Base-by-base conservation (phyloP, 2,329 filamentous ascomycete species). In the Torrubiellomyces zombiae region DNA sequence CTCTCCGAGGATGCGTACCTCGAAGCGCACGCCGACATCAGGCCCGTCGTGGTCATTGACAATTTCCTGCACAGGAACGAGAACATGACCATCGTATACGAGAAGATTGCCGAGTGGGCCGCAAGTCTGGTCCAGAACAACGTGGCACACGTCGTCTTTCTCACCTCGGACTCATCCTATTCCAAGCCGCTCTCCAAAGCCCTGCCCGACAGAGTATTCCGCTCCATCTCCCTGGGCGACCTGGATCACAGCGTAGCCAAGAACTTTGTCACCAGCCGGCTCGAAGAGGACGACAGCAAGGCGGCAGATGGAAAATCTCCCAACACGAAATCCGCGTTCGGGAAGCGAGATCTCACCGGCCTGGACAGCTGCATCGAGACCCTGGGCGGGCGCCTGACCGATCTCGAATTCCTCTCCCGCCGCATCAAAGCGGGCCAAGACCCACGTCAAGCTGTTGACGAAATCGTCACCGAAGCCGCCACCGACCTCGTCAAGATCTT, bases 401-500 rank as follows among this genome's bases (percentile, higher is more conserved):
- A 98, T 43, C 72, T 98, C 12, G 86, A 95, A 44, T 91, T 89
- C 43, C 69, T 98, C 21, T 78, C 85, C n/a, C 72, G 86, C 18
- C 68, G 89, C 11, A 77, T 98, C 38, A 81, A 82, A 51, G 72
- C 77, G 1, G 86, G 89, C 10, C 83, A 94, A 47, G 76, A 66
- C 3, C 89, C 89, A 1, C 66, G 63, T 34, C 64, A 76, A 37
- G 89, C 89, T 3, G 75, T 94, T 3, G 60, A 72, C 13, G 83
- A 93, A 35, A 95, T 98, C 33, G 77, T 93, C 27, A 74, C 81
- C 27, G 82, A 93, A 43, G 78, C 77, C 11, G 79, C 83, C 1
- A 80, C 79, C 0, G 89, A 95, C 43, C 85, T 95, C 23, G 56
- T 93, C 32, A 92, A 93, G 43, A 83, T 94, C 63, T 95, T 85